A percentile compares a stretch with the other conserved stretches of the same genome.
Evolutionary conservation across 306 rosid genomes (phyloP).

Genomic region (Prunus fruticosa): DNA sequence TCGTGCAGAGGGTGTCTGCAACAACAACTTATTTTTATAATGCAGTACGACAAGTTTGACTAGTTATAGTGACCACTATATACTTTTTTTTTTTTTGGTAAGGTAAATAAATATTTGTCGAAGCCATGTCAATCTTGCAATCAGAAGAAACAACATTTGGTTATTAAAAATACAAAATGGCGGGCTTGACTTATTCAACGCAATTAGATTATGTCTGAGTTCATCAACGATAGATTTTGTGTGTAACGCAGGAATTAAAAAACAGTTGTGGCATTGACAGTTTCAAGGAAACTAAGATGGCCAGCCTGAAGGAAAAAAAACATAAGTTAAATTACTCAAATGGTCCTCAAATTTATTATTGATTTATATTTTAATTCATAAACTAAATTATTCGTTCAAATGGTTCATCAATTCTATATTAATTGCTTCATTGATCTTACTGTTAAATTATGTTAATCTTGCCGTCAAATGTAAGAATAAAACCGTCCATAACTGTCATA

Average conservation of each 20-base stretch:
- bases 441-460: too few species aligned
- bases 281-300: not conserved
- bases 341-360: fast-evolving
- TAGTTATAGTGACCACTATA: not conserved
- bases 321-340: too few species aligned
- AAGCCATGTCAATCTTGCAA: not conserved
- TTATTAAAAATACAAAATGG: not conserved
- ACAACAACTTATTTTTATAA: not conserved
- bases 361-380: too few species aligned
- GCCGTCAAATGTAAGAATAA: too few species aligned
- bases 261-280: not conserved
- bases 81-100: not conserved
- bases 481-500: fast-evolving
- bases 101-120: not conserved
- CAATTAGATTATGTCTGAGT: not conserved
- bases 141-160: not conserved
- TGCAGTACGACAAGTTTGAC: not conserved
- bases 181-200: not conserved
- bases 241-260: not conserved
- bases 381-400: too few species aligned
- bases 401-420: too few species aligned
- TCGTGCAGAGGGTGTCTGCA: too few species aligned
- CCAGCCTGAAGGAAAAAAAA: not conserved
- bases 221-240: not conserved
- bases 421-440: too few species aligned